Evolutionary conservation across 441 rosid genomes (phyloP), one percentile per base, ranked within the genome.

Genomic region (Euphorbia neoarborescens): DNA sequence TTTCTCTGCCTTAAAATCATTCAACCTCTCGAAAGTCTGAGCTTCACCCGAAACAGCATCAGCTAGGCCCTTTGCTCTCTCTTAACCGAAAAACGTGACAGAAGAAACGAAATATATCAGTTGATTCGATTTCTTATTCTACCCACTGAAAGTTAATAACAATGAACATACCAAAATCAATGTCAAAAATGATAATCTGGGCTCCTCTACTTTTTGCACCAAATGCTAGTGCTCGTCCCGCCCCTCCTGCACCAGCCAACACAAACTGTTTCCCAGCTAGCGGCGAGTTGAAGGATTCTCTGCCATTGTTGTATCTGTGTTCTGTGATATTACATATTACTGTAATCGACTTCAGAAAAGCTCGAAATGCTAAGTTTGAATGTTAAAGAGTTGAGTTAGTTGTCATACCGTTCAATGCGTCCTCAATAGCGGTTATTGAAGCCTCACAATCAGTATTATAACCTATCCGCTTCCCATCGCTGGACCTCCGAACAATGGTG

Each of bases 181-280:
- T 71, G 85, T 84, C 83, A 7, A 83, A 85, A 66, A 87, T 59
- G 63, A 84, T 58, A 35, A 83, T 63, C 24, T 78, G 79, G 32
- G 87, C 84, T 70, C 86, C 88, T 75, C 82, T 78, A 54, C 70
- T 83, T 69, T 77, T 82, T 24, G 85, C 90, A 59, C 87, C 88
- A 38, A 84, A 82, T 17, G 87, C 90, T 63, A 84, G 76, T 48
- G 90, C 88, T 82, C 88, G 75, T 68, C 88, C 88, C 7, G 88
- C 90, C 34, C 88, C 88, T 42, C 88, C 88, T 40, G 87, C 90
- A 5, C 90, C 90, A 64, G 76, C 84, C 27, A 83, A 67, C 57
- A 86, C 85, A 63, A 86, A 86, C 62, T 76, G 72, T 73, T 73
- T 85, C 69, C 88, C 88, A 0, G 71, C 56, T 54, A 84, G 40